Percentiles rank a stretch among this genome's conserved stretches.
These are phyloP conservation scores for Nigrograna mackinnonii DNA, from an alignment of 2,329 filamentous ascomycete species.

Conservation along the genomic window DNA sequence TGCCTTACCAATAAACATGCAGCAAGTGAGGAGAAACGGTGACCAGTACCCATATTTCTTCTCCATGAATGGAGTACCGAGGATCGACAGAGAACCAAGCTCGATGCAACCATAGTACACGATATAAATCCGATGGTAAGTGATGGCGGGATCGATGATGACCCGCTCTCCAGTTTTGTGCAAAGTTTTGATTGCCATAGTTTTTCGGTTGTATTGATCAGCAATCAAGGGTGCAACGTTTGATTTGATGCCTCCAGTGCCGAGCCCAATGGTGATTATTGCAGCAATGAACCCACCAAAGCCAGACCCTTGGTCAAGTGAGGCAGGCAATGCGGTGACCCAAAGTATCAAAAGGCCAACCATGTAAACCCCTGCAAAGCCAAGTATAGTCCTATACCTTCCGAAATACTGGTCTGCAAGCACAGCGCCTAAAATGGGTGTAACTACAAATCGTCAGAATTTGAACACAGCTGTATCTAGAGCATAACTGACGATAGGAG, in stretches of 20 bases:
- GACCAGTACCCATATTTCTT: conserved; percentile 71
- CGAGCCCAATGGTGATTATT: conserved; percentile 66
- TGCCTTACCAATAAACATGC: no score
- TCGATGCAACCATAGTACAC: conserved; percentile 40
- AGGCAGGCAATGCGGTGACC: conserved; percentile 57
- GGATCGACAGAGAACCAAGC: conserved; percentile 38
- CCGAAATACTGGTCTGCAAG: conserved; percentile 64
- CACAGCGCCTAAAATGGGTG: conserved; percentile 61
- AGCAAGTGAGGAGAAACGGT: no score
- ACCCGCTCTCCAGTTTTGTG: conserved; percentile 52
- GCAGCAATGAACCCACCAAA: conserved; percentile 59
- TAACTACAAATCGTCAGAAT: conserved; percentile 61
- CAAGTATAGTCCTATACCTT: conserved; percentile 62
- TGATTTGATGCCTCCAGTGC: conserved; percentile 71
- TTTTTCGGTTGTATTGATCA: conserved; percentile 56
- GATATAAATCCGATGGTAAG: conserved; percentile 65
- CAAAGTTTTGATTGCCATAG: conserved; percentile 29
- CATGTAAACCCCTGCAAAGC: conserved; percentile 62
- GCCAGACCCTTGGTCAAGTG: conserved; percentile 54
- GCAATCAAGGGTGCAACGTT: conserved; percentile 62
- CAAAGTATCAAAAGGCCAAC: conserved; percentile 59
- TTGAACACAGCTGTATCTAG: no score
- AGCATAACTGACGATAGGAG: no score
- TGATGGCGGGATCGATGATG: conserved; percentile 68
- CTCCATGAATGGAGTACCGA: conserved; percentile 40